phyloP scores from a whole-genome alignment of 1,139 yeast species.

The Meyerozyma guilliermondii region DNA sequence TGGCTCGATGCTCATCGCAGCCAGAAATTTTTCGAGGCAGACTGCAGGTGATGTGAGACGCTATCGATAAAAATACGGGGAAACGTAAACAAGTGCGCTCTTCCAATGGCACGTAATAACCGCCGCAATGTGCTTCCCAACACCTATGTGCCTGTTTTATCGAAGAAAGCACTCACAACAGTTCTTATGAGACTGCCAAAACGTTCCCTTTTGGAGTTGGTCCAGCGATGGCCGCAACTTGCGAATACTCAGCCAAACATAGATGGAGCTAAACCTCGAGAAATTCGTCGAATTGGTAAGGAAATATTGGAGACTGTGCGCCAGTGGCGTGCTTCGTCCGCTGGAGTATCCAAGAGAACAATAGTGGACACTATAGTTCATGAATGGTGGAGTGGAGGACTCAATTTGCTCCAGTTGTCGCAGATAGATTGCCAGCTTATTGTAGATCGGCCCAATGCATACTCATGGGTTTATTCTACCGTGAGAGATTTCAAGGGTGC shows the following conservation, averaged over 20 bases:
- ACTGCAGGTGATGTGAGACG: constrained; percentile 1
- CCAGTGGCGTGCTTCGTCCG: background rate
- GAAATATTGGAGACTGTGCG: background rate
- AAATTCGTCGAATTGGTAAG: background rate
- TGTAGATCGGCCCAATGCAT: constrained; percentile 49
- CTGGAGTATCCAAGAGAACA: constrained; percentile 30
- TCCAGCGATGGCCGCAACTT: constrained; percentile 32
- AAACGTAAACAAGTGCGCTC: constrained; percentile 3
- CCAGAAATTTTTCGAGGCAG: background rate
- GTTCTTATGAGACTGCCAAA: constrained; percentile 30
- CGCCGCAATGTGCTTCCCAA: constrained; percentile 31
- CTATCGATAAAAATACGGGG: constrained; percentile 3
- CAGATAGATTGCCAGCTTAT: constrained; percentile 66
- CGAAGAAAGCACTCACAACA: constrained; percentile 16
- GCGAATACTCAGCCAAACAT: constrained; percentile 34
- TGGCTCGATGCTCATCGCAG: constrained; percentile 1
- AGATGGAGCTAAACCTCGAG: constrained; percentile 9
- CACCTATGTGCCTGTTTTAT: constrained; percentile 33
- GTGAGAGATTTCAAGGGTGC: constrained; percentile 36
- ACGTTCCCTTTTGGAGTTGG: constrained; percentile 29
- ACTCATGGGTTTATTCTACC: constrained; percentile 56
- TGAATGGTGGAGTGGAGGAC: constrained; percentile 59
- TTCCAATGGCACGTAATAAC: background rate
- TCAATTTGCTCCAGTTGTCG: constrained; percentile 65
- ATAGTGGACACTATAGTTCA: constrained; percentile 47